A percentile compares a stretch with the other conserved stretches of the same genome.
phyloP scores from a whole-genome alignment of 768 basidiomycete species.

The Atractiella rhizophila region DNA sequence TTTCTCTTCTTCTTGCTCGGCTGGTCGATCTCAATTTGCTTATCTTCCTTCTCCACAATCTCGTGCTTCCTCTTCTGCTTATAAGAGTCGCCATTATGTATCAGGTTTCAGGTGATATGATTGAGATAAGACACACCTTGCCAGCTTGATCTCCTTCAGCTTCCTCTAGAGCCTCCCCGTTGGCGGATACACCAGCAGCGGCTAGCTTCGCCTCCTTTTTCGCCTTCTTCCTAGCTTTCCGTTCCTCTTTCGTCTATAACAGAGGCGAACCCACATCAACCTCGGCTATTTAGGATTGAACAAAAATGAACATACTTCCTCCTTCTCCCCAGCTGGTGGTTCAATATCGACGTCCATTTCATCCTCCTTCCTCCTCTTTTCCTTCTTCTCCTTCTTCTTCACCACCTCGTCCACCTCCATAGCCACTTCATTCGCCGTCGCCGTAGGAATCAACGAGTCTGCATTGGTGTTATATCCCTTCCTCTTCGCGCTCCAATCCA shows the following conservation, averaged over 20 bases:
- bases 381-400: neutral
- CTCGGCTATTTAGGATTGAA: neutral
- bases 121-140: neutral
- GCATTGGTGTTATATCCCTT: slow-evolving; percentile 64
- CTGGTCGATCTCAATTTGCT: neutral
- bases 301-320: neutral
- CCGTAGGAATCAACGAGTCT: slow-evolving; percentile 57
- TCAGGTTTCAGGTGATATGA: no score
- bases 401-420: slow-evolving; percentile 4
- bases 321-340: no score
- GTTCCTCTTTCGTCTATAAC: slow-evolving; percentile 7
- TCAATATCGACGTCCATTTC: no score
- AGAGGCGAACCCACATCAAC: neutral
- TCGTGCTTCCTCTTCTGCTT: neutral
- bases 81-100: no score
- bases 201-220: slow-evolving; percentile 5
- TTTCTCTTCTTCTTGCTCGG: neutral
- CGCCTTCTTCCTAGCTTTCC: slow-evolving; percentile 5
- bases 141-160: slow-evolving; percentile 4
- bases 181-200: no score
- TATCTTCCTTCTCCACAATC: neutral
- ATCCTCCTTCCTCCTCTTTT: slow-evolving; percentile 2
- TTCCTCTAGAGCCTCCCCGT: neutral
- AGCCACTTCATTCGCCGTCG: slow-evolving; percentile 25
- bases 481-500: slow-evolving; percentile 49